Conservation (phyloP, 176 grass and related monocot species). For the Musa itinerans region DNA sequence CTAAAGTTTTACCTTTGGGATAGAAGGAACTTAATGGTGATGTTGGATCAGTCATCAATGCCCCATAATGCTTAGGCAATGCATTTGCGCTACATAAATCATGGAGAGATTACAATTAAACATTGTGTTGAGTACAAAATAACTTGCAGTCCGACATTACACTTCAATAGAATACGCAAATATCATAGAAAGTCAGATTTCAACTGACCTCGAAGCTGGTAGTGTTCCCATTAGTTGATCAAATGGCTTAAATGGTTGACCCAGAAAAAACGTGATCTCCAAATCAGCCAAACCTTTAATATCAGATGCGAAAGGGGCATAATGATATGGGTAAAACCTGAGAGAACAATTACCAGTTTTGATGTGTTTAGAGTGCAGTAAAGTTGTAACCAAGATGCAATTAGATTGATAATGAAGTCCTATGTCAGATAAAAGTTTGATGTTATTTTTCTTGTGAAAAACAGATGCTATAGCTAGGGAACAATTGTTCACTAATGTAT, state of each 20-base stretch:
- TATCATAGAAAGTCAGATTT: constrained; percentile 6
- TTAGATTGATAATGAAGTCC: neutral
- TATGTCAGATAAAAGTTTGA: neutral
- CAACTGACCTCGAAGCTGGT: constrained; percentile 76
- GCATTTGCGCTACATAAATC: constrained; percentile 71
- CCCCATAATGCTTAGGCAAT: constrained; percentile 70
- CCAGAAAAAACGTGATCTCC: constrained; percentile 99
- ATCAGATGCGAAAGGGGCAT: constrained; percentile 94
- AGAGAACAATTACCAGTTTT: neutral
- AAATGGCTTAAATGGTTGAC: constrained; percentile 99
- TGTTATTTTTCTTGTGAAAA: neutral
- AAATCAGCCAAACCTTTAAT: constrained; percentile 75
- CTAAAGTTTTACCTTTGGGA: constrained; percentile 47
- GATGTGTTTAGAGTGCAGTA: neutral
- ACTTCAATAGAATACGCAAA: neutral
- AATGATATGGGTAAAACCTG: constrained; percentile 99
- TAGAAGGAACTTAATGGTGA: constrained; percentile 87
- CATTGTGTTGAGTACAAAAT: neutral
- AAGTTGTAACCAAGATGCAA: neutral
- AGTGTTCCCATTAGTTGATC: constrained; percentile 99
- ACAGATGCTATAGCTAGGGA: no score
- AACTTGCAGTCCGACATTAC: no score
- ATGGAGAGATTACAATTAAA: constrained; percentile 20
- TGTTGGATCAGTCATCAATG: constrained; percentile 66
- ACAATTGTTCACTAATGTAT: neutral